phyloP scores from a whole-genome alignment of 352 stramenopile genomes.

The Lagenidium sp. region DNA sequence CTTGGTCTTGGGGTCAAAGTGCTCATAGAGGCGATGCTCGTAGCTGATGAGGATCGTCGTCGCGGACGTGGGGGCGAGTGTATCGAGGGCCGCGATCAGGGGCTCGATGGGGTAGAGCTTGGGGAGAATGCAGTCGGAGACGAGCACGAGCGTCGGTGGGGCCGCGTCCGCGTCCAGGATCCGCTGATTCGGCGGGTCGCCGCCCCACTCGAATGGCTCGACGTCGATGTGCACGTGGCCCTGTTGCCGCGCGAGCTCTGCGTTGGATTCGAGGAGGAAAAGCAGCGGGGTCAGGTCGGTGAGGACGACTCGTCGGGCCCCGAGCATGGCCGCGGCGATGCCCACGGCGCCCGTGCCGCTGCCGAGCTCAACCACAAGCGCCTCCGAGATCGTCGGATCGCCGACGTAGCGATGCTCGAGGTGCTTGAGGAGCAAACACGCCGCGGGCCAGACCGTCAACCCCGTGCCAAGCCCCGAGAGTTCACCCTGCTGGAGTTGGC shows the following conservation, averaged over 20 bases:
- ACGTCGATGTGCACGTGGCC: constrained; percentile 39
- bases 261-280: constrained; percentile 88
- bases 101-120: constrained; percentile 94
- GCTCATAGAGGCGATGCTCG: constrained; percentile 76
- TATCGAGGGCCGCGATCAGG: constrained; percentile 83
- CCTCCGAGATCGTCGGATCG: constrained; percentile 13
- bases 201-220: constrained; percentile 89
- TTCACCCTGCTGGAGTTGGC: constrained; percentile 72
- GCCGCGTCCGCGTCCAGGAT: constrained; percentile 16
- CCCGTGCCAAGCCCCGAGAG: constrained; percentile 75
- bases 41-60: constrained; percentile 80
- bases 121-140: constrained; percentile 95
- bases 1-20: constrained; percentile 67
- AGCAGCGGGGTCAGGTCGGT: constrained; percentile 88
- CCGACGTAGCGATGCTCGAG: constrained; percentile 41
- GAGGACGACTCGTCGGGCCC: constrained; percentile 71
- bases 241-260: constrained; percentile 24
- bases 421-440: constrained; percentile 73
- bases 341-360: constrained; percentile 88
- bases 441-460: constrained; percentile 75
- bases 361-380: constrained; percentile 86
- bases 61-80: constrained; percentile 36
- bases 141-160: constrained; percentile 79
- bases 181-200: constrained; percentile 16
- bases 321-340: constrained; percentile 83